A percentile compares a stretch with the other conserved stretches of the same genome.
These are phyloP conservation scores for Trichoderma oligosporum DNA, from an alignment of 2,329 filamentous ascomycete species.

Conservation along the genomic window DNA sequence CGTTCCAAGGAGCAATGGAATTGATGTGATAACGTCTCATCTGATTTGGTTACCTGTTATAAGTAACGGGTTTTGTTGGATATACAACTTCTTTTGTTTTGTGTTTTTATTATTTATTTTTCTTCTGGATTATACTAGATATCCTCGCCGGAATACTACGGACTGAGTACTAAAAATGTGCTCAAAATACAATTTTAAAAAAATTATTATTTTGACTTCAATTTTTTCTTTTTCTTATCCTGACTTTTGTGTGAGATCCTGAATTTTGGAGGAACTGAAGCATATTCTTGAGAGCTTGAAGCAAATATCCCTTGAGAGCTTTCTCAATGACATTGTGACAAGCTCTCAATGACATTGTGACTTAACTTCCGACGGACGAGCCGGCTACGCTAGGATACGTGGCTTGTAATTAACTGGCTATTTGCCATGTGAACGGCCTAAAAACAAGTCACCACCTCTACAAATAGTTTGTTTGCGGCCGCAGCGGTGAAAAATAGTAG, in stretches of 20 bases:
- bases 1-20: conserved; percentile 19
- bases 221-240: too few species aligned
- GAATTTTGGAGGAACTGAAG: too few species aligned
- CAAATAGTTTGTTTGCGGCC: conserved; percentile 8
- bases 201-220: too few species aligned
- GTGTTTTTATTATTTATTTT: not conserved
- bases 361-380: not conserved
- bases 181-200: conserved; percentile 1
- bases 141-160: conserved; percentile 17
- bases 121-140: conserved; percentile 16
- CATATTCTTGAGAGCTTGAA: too few species aligned
- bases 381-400: conserved; percentile 1
- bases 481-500: conserved; percentile 11
- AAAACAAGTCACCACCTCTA: not conserved
- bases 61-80: conserved; percentile 14
- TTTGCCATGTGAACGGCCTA: conserved; percentile 9
- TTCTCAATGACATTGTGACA: not conserved
- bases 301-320: too few species aligned
- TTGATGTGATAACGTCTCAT: conserved; percentile 15
- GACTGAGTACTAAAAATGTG: conserved; percentile 10
- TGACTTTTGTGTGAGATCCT: too few species aligned
- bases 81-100: conserved; percentile 7
- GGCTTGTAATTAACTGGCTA: conserved; percentile 6
- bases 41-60: conserved; percentile 13
- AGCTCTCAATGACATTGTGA: not conserved